Conservation (phyloP, 1,284 basidiomycete species). For the Farysia itapuensis region DNA sequence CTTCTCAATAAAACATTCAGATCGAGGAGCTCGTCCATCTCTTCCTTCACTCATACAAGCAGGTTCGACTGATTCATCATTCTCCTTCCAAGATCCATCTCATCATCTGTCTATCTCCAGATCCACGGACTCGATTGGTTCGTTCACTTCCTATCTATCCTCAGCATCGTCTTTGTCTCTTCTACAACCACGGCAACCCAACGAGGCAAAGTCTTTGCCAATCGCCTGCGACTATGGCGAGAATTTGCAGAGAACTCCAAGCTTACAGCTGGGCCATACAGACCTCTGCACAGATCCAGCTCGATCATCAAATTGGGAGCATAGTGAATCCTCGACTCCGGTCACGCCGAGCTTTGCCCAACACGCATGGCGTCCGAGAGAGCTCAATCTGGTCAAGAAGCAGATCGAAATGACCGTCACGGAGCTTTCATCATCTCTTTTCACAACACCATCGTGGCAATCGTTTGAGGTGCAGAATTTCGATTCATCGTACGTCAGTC, state of each 20-base stretch:
- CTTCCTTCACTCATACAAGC: slow-evolving; percentile 16
- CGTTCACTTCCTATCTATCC: slow-evolving; percentile 24
- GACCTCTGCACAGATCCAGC: too few species aligned
- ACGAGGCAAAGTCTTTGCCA: slow-evolving; percentile 17
- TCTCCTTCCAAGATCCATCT: slow-evolving; percentile 16
- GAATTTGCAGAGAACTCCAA: too few species aligned
- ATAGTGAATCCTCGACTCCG: slow-evolving; percentile 28
- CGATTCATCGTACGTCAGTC: too few species aligned
- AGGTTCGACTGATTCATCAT: slow-evolving; percentile 13
- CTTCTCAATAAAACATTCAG: slow-evolving; percentile 15
- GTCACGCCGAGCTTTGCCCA: slow-evolving; percentile 17
- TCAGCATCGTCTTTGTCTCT: slow-evolving; percentile 26
- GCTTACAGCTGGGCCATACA: too few species aligned
- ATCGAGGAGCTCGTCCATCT: slow-evolving; percentile 22
- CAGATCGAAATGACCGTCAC: too few species aligned
- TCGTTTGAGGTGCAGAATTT: too few species aligned
- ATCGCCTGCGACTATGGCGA: too few species aligned
- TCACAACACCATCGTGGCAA: too few species aligned
- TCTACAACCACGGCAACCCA: slow-evolving; percentile 12
- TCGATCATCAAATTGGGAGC: too few species aligned
- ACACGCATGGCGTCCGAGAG: slow-evolving; percentile 33
- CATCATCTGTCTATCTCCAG: slow-evolving; percentile 12
- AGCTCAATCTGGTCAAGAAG: slow-evolving; percentile 33
- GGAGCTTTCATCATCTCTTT: too few species aligned
- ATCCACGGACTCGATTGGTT: slow-evolving; percentile 24